Evolutionary conservation across 2,329 filamentous ascomycete species (phyloP).

Genomic region (Colletotrichum caudatum): DNA sequence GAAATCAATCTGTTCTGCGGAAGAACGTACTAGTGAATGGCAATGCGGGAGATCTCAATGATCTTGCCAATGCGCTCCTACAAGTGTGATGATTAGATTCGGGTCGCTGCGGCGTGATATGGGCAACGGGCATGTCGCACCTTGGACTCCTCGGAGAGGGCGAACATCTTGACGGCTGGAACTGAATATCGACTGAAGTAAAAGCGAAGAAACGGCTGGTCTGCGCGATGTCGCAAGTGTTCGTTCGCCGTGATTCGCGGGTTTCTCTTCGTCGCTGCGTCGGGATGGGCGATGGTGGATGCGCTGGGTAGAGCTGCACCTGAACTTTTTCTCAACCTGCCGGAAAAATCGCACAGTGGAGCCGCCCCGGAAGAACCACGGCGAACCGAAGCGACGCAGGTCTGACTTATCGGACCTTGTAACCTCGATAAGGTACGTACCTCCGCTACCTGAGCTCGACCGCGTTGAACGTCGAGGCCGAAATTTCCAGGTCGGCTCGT

Average conservation of each 20-base stretch:
- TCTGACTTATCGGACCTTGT: conserved; percentile 29
- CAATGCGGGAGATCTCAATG: conserved; percentile 93
- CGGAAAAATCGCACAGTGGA: conserved; percentile 36
- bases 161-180: conserved; percentile 62
- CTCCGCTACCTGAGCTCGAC: conserved; percentile 23
- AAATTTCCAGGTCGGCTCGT: conserved; percentile 35
- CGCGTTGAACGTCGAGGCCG: conserved; percentile 31
- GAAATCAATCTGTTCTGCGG: background rate
- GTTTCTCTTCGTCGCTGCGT: conserved; percentile 37
- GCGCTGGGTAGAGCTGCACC: conserved; percentile 26
- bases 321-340: conserved; percentile 38
- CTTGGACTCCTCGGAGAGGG: conserved; percentile 97
- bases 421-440: conserved; percentile 35
- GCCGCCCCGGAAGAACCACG: conserved; percentile 36
- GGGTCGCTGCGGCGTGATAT: conserved; percentile 13
- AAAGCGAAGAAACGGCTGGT: background rate
- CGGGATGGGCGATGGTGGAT: conserved; percentile 29
- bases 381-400: background rate
- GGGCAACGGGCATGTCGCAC: conserved; percentile 59
- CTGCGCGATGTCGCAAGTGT: conserved; percentile 6
- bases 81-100: conserved; percentile 30
- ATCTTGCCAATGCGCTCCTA: conserved; percentile 98
- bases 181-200: background rate
- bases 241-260: conserved; percentile 31
- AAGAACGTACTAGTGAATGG: conserved; percentile 88